Percentiles rank a stretch among this genome's conserved stretches.
Conservation (phyloP, 176 grass and related monocot genomes). For the Calamus simplicifolius region DNA sequence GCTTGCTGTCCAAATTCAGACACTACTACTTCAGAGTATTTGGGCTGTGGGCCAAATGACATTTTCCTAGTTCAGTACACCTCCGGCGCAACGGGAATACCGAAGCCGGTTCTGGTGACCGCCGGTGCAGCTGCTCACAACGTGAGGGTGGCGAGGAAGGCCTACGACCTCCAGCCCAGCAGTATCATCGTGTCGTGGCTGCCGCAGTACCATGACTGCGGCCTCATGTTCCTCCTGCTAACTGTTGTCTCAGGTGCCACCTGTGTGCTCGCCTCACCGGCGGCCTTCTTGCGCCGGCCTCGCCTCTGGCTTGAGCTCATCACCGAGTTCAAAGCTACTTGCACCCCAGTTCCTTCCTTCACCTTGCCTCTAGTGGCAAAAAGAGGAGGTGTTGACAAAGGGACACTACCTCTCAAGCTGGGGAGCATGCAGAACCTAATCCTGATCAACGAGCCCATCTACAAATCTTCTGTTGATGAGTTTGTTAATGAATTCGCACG, state of each 20-base stretch:
- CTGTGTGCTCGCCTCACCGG: slow-evolving; percentile 30
- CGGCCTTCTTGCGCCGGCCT: slow-evolving; percentile 28
- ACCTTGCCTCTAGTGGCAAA: slow-evolving; percentile 36
- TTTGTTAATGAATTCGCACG: slow-evolving; percentile 28
- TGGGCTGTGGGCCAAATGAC: slow-evolving; percentile 22
- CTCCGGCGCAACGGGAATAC: slow-evolving; percentile 42
- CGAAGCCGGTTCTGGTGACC: slow-evolving; percentile 40
- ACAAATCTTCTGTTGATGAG: slow-evolving; percentile 27
- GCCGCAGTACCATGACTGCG: slow-evolving; percentile 57
- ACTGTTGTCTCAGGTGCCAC: slow-evolving; percentile 47
- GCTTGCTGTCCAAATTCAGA: neutral
- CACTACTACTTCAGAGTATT: neutral
- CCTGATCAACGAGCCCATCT: slow-evolving; percentile 52
- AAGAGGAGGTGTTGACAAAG: slow-evolving; percentile 10
- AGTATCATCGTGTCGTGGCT: slow-evolving; percentile 53
- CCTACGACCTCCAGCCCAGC: slow-evolving; percentile 32
- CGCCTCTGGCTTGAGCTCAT: slow-evolving; percentile 53
- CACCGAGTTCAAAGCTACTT: slow-evolving; percentile 40
- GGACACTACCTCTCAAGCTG: slow-evolving; percentile 14
- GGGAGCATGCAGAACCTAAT: slow-evolving; percentile 50
- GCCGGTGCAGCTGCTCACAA: slow-evolving; percentile 45
- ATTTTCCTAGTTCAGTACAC: slow-evolving; percentile 56
- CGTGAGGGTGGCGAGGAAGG: slow-evolving; percentile 37
- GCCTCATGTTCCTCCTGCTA: slow-evolving; percentile 64
- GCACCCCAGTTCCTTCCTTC: slow-evolving; percentile 53